A percentile compares a stretch with the other conserved stretches of the same genome.
phyloP scores from a whole-genome alignment of 2,329 filamentous ascomycete genomes.

The Didymella sp. region DNA sequence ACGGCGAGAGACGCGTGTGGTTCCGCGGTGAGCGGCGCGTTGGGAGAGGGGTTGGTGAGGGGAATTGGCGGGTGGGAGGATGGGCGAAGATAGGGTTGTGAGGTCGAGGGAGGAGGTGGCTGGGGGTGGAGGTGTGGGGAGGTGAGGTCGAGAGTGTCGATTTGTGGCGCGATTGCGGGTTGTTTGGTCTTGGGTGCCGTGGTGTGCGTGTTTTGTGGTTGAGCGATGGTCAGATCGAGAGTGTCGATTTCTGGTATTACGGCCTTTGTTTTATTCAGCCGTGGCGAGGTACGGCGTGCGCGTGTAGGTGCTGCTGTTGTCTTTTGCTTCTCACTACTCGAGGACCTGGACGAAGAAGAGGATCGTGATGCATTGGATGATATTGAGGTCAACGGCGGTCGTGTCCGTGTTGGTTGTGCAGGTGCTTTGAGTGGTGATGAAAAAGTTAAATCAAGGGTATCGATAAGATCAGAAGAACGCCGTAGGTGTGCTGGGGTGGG shows the following conservation, averaged over 20 bases:
- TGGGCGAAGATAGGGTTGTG: conserved; percentile 28
- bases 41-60: not conserved
- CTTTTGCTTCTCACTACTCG: conserved; percentile 14
- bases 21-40: conserved; percentile 35
- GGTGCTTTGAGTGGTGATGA: conserved; percentile 28
- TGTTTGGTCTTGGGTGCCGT: not conserved
- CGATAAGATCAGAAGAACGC: conserved; percentile 23
- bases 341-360: conserved; percentile 19
- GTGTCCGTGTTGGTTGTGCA: conserved; percentile 14
- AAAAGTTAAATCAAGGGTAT: conserved; percentile 43
- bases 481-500: conserved; percentile 28
- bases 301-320: conserved; percentile 4
- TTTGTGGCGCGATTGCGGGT: conserved; percentile 12
- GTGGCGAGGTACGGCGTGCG: conserved; percentile 34
- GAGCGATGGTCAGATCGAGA: conserved; percentile 30
- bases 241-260: conserved; percentile 28
- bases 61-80: not conserved
- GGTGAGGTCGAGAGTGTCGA: conserved; percentile 40
- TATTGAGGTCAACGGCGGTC: conserved; percentile 37
- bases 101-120: conserved; percentile 29
- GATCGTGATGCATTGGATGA: conserved; percentile 36
- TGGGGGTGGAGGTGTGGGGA: conserved; percentile 9
- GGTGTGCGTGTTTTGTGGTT: not conserved
- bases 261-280: conserved; percentile 27
- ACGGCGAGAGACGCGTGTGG: conserved; percentile 17